Conservation (phyloP, 768 basidiomycete species). For the Collybiopsis confluens region DNA sequence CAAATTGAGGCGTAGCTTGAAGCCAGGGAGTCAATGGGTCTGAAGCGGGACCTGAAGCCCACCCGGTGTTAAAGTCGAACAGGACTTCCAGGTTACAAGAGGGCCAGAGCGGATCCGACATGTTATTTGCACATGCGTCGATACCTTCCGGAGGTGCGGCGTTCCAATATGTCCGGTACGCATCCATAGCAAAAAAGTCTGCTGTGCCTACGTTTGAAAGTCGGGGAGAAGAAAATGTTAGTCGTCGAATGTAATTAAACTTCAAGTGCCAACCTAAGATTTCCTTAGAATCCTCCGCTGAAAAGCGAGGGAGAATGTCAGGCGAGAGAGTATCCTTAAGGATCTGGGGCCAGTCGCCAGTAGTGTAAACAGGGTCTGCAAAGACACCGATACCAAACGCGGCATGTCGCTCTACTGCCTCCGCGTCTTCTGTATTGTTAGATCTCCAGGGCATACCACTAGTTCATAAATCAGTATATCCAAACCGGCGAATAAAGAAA, state of each 20-base stretch:
- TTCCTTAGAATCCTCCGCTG: slow-evolving; percentile 38
- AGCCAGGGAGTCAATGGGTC: slow-evolving; percentile 40
- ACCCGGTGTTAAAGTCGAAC: slow-evolving; percentile 41
- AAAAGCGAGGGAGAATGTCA: slow-evolving; percentile 44
- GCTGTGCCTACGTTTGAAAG: slow-evolving; percentile 33
- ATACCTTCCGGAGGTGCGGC: slow-evolving; percentile 41
- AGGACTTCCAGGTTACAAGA: slow-evolving; percentile 36
- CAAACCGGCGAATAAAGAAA: neutral
- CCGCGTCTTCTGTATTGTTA: slow-evolving; percentile 38
- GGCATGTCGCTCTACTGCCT: slow-evolving; percentile 44
- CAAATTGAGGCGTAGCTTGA: slow-evolving; percentile 37
- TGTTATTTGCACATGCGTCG: slow-evolving; percentile 37
- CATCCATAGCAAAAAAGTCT: slow-evolving; percentile 52
- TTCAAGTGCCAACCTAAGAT: slow-evolving; percentile 27
- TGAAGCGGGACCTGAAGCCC: slow-evolving; percentile 42
- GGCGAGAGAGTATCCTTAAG: slow-evolving; percentile 46
- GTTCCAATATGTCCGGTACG: slow-evolving; percentile 38
- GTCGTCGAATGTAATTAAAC: neutral
- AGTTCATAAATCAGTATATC: neutral
- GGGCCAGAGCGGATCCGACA: slow-evolving; percentile 48
- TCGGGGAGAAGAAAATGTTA: too few relatives aligned
- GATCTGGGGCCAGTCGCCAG: slow-evolving; percentile 49
- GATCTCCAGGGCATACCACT: slow-evolving; percentile 45
- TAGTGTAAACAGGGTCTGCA: slow-evolving; percentile 45
- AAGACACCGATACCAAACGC: slow-evolving; percentile 49